Percentiles rank a stretch among this genome's conserved stretches.
Evolutionary conservation across 1,284 basidiomycete genomes (phyloP).

Genomic region (Trichosporon sp.): DNA sequence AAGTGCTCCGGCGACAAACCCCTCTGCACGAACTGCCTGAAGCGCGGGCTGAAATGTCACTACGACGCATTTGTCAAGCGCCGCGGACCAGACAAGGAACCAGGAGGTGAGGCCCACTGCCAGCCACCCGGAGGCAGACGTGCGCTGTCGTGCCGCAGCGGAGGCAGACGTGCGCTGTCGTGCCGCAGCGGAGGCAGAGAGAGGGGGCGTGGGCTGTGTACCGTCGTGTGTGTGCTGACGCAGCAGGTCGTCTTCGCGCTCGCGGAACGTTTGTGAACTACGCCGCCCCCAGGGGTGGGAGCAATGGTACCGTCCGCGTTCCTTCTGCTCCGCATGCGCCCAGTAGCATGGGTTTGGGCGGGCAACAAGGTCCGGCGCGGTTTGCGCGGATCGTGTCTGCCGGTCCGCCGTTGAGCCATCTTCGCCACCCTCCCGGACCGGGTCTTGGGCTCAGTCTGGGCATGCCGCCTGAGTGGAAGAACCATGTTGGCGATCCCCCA

Average conservation of each 20-base stretch:
- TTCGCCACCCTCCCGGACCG: too few species aligned
- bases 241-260: constrained; percentile 28
- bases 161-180: not conserved
- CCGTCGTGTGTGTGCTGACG: constrained; percentile 1
- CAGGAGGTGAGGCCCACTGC: constrained; percentile 29
- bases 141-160: too few species aligned
- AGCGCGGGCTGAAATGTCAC: constrained; percentile 29
- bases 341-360: too few species aligned
- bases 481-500: not conserved
- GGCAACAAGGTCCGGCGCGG: not conserved
- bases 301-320: not conserved
- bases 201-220: not conserved
- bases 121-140: not conserved
- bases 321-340: not conserved
- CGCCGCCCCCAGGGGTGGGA: not conserved
- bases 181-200: not conserved
- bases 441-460: too few species aligned
- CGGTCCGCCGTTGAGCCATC: not conserved
- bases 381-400: not conserved
- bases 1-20: constrained; percentile 35
- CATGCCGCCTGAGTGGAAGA: not conserved
- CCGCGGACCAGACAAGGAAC: constrained; percentile 37
- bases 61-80: constrained; percentile 32
- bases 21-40: constrained; percentile 29
- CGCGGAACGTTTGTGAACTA: constrained; percentile 22